These are phyloP conservation scores for Bertia moriformis DNA, from an alignment of 2,329 filamentous ascomycete species.

Conservation along the genomic window DNA sequence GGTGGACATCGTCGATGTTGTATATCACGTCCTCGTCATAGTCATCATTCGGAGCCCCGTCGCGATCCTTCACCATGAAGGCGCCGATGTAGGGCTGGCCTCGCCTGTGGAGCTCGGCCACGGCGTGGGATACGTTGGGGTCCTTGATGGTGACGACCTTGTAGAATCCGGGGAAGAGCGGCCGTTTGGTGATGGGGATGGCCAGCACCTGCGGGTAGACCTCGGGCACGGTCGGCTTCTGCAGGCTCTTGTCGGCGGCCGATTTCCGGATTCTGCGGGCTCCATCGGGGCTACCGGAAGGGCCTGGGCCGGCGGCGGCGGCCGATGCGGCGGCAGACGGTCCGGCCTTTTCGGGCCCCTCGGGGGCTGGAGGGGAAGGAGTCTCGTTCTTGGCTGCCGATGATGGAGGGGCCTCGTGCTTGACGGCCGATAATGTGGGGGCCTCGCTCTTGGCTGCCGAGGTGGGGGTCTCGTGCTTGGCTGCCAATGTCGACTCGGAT, in stretches of 20 bases:
- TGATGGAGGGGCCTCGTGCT: constrained; percentile 20
- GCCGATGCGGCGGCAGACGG: constrained; percentile 26
- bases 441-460: constrained; percentile 25
- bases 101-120: constrained; percentile 90
- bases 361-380: constrained; percentile 25
- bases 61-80: constrained; percentile 77
- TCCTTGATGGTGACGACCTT: constrained; percentile 96
- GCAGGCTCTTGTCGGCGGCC: constrained; percentile 58
- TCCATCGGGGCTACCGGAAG: constrained; percentile 31
- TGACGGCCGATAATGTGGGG: constrained; percentile 26
- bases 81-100: constrained; percentile 95
- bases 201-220: constrained; percentile 96
- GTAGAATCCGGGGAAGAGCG: constrained; percentile 94
- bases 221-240: constrained; percentile 81
- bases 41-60: constrained; percentile 38
- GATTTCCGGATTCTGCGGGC: constrained; percentile 60
- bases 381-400: constrained; percentile 29
- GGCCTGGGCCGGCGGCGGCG: constrained; percentile 35
- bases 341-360: constrained; percentile 41
- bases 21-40: constrained; percentile 89
- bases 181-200: constrained; percentile 85
- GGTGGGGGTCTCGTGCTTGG: no score
- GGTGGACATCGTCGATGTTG: constrained; percentile 78
- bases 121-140: constrained; percentile 76
- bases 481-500: no score